phyloP scores from a whole-genome alignment of 768 basidiomycete species.

The Atractiella rhizophila region DNA sequence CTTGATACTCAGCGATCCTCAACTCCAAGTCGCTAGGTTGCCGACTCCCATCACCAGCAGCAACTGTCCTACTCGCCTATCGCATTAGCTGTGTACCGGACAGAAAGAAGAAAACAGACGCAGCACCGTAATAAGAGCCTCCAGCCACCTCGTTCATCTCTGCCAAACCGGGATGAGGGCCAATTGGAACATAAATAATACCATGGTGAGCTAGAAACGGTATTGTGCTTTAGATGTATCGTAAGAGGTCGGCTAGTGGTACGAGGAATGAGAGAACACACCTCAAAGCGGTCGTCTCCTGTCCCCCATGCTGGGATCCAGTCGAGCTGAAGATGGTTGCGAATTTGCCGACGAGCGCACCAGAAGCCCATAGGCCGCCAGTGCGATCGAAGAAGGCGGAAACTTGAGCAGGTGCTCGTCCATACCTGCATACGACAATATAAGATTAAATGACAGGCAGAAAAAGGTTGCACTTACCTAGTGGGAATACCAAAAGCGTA shows the following conservation, averaged over 20 bases:
- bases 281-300: conserved; percentile 24
- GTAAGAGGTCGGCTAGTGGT: conserved; percentile 26
- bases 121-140: conserved; percentile 46
- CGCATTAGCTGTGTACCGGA: background rate
- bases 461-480: too few species aligned
- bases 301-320: conserved; percentile 47
- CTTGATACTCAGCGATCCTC: conserved; percentile 6
- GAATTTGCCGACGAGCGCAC: conserved; percentile 44
- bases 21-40: conserved; percentile 5
- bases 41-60: conserved; percentile 16
- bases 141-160: conserved; percentile 17
- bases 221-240: conserved; percentile 29
- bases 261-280: background rate
- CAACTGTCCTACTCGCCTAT: conserved; percentile 14
- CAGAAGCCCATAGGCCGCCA: conserved; percentile 35
- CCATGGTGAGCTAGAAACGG: conserved; percentile 43
- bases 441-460: too few species aligned
- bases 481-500: too few species aligned
- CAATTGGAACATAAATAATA: conserved; percentile 47
- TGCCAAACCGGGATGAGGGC: conserved; percentile 27
- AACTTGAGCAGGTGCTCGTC: conserved; percentile 49
- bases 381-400: conserved; percentile 44
- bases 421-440: too few species aligned
- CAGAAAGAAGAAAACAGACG: conserved; percentile 20
- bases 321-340: conserved; percentile 49